Conservation (phyloP, 257 asterid species). For the Solanum chmielewskii region DNA sequence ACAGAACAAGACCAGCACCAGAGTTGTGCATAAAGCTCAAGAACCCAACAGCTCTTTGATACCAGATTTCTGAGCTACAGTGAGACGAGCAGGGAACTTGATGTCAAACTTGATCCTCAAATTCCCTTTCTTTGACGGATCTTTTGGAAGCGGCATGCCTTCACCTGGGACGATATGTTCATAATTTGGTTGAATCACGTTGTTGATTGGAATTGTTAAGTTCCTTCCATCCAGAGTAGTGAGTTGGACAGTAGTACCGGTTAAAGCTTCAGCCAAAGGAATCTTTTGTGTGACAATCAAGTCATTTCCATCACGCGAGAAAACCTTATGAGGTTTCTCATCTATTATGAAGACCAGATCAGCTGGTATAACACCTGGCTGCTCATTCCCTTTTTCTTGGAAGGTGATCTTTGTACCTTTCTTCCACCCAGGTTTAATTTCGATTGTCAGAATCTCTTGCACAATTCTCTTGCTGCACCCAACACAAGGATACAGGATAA, state of each 20-base stretch:
- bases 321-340: constrained; percentile 31
- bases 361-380: constrained; percentile 22
- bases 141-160: constrained; percentile 36
- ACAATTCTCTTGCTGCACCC: constrained; percentile 12
- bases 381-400: constrained; percentile 33
- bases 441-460: constrained; percentile 21
- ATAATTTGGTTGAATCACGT: constrained; percentile 16
- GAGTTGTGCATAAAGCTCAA: neutral
- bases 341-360: constrained; percentile 35
- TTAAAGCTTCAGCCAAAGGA: constrained; percentile 27
- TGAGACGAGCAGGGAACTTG: constrained; percentile 28
- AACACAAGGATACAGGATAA: neutral
- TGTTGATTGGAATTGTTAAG: constrained; percentile 20
- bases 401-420: constrained; percentile 43
- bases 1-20: neutral
- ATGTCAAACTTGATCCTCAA: constrained; percentile 37
- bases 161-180: constrained; percentile 30
- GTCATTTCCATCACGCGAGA: constrained; percentile 40
- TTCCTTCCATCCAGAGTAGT: constrained; percentile 30
- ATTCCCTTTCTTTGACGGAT: constrained; percentile 25
- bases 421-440: constrained; percentile 36
- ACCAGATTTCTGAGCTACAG: constrained; percentile 22
- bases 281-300: constrained; percentile 17
- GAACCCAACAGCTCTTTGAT: constrained; percentile 27
- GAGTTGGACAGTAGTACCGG: constrained; percentile 22